phyloP scores from a whole-genome alignment of 257 asterid species.

The Scutellaria galericulata region DNA sequence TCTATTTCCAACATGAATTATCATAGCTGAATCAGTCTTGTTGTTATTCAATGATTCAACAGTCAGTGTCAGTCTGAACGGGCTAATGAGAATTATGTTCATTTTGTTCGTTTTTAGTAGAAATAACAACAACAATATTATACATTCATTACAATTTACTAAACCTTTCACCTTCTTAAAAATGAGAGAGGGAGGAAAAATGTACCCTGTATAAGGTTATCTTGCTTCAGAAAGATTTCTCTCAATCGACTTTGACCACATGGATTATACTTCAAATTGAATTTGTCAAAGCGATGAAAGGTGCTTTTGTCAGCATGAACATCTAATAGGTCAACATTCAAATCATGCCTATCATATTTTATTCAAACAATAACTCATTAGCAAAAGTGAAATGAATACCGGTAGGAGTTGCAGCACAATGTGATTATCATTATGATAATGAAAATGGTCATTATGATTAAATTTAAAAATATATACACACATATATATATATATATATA shows the following conservation, averaged over 20 bases:
- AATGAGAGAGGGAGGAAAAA: neutral
- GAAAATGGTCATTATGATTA: too few species aligned
- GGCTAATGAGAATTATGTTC: neutral
- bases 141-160: neutral
- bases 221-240: constrained; percentile 97
- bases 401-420: constrained; percentile 6
- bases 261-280: constrained; percentile 96
- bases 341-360: constrained; percentile 68
- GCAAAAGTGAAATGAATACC: constrained; percentile 29
- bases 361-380: constrained; percentile 24
- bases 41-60: neutral
- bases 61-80: neutral
- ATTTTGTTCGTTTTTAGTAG: too few species aligned
- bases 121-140: too few species aligned
- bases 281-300: constrained; percentile 98
- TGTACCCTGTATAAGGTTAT: constrained; percentile 97
- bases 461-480: too few species aligned
- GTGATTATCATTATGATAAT: neutral
- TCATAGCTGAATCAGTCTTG: neutral
- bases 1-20: constrained; percentile 2
- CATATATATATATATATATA: too few species aligned
- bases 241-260: constrained; percentile 99
- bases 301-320: constrained; percentile 99
- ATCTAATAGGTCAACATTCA: constrained; percentile 93
- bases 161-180: constrained; percentile 1